Conservation (phyloP, 306 rosid genomes). For the Rosa persica region DNA sequence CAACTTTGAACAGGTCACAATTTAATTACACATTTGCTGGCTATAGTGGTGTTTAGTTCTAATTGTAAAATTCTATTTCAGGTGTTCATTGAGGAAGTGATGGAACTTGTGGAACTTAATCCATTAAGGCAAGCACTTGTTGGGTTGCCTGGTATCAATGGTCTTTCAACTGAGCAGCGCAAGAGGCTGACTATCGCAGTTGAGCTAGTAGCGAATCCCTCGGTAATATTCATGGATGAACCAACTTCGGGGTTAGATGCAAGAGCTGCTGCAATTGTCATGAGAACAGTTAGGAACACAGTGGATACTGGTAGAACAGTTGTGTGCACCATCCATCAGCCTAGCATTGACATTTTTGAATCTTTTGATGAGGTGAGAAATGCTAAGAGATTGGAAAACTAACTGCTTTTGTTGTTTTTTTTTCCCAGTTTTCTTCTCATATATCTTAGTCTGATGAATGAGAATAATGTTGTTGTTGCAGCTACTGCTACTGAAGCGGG, state of each 20-base stretch:
- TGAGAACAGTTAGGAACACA: constrained; percentile 56
- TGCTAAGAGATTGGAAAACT: background rate
- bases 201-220: constrained; percentile 57
- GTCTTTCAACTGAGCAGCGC: constrained; percentile 56
- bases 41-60: background rate
- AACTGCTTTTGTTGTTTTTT: background rate
- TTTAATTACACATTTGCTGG: background rate
- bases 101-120: constrained; percentile 51
- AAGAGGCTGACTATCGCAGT: constrained; percentile 58
- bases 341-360: constrained; percentile 63
- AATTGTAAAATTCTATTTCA: constrained; percentile 9
- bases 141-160: constrained; percentile 51
- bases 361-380: constrained; percentile 51
- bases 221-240: constrained; percentile 60
- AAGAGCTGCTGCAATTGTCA: constrained; percentile 60
- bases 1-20: no score
- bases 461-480: constrained; percentile 21
- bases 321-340: constrained; percentile 60
- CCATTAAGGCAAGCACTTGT: constrained; percentile 44
- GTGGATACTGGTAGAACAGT: constrained; percentile 60
- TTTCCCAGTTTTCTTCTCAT: background rate
- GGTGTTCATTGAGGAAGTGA: constrained; percentile 58
- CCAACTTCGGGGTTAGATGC: constrained; percentile 64
- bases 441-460: background rate
- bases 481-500: constrained; percentile 47